Base-by-base conservation (phyloP, 441 rosid species). In the Gossypium schwendimanii region DNA sequence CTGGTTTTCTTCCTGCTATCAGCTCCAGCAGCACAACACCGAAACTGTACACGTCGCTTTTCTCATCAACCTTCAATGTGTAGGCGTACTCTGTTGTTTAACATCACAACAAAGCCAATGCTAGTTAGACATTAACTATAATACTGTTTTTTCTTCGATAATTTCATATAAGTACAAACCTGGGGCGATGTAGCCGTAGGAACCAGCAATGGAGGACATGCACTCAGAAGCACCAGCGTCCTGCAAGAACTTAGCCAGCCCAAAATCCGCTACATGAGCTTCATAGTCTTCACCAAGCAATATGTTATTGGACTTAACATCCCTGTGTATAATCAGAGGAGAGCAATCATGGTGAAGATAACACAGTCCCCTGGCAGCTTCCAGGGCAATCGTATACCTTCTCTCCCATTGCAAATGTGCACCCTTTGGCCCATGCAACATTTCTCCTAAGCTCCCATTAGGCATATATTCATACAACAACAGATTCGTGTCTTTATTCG, bases 111-210 rank as follows among this genome's bases (percentile, higher is more conserved):
- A 11, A 9, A 14, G n/a, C 61, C 55, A 50, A 50, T 55, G 63
- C 63, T 21, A 21, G 12, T 21, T 24, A 58, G 15, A 3, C n/a
- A 39, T 39, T 39, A 39, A 39, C 45, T 39, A 39, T 39, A 39
- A 39, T 39, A 39, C 45, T 39, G 45, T 39, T 39, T 39, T 39
- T 39, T 9, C 12, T 39, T 39, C 12, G 3, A 39, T 9, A 39
- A 39, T 39, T 39, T 39, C 45, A 39, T 39, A 39, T 0, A 39
- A 39, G n/a, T 21, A 75, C 57, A 2, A 75, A 93, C 98, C 97
- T 83, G 98, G 98, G 0, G 98, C 97, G n/a, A 91, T 93, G 85
- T 93, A 93, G 17, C 98, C 98, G 58, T 91, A 93, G 15, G 97
- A 93, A 20, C 98, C 98, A 26, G 97, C 98, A 1, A 93, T 80